Conservation (phyloP, 495 filamentous ascomycete genomes). For the Tuber calosporum region DNA sequence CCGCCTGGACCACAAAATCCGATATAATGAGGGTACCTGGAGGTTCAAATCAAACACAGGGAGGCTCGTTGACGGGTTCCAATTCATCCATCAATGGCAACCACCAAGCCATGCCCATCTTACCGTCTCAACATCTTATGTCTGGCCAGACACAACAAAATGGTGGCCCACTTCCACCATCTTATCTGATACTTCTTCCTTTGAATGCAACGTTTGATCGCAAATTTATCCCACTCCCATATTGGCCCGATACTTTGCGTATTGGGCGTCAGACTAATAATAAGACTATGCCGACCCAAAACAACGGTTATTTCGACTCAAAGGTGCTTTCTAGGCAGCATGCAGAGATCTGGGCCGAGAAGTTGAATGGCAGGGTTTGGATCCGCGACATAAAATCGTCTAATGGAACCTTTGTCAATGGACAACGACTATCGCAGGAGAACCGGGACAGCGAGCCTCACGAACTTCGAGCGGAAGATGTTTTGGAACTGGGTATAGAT, state of each 20-base stretch:
- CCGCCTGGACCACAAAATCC: slow-evolving; percentile 46
- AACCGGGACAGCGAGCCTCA: slow-evolving; percentile 93
- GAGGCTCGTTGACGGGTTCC: slow-evolving; percentile 50
- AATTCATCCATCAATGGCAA: slow-evolving; percentile 63
- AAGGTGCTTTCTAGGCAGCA: slow-evolving; percentile 95
- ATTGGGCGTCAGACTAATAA: slow-evolving; percentile 96
- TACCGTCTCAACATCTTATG: slow-evolving; percentile 64
- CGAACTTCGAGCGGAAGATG: slow-evolving; percentile 77
- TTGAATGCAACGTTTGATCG: slow-evolving; percentile 93
- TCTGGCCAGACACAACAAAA: slow-evolving; percentile 53
- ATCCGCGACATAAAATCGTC: slow-evolving; percentile 97
- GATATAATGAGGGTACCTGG: slow-evolving; percentile 47
- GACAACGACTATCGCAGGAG: slow-evolving; percentile 78
- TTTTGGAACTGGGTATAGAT: slow-evolving; percentile 90
- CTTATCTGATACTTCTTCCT: slow-evolving; percentile 73
- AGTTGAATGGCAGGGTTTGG: slow-evolving; percentile 73
- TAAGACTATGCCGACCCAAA: slow-evolving; percentile 80
- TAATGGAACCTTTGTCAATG: slow-evolving; percentile 97
- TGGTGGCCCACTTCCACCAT: slow-evolving; percentile 50
- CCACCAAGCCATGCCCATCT: slow-evolving; percentile 64
- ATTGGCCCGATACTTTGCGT: slow-evolving; percentile 74
- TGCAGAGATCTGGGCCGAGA: slow-evolving; percentile 91
- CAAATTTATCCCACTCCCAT: slow-evolving; percentile 89
- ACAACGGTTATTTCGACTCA: slow-evolving; percentile 94
- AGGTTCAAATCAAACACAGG: slow-evolving; percentile 44